Percentiles rank a stretch among this genome's conserved stretches.
Conservation (phyloP, 805 yeast species). For the Lachancea cidri region DNA sequence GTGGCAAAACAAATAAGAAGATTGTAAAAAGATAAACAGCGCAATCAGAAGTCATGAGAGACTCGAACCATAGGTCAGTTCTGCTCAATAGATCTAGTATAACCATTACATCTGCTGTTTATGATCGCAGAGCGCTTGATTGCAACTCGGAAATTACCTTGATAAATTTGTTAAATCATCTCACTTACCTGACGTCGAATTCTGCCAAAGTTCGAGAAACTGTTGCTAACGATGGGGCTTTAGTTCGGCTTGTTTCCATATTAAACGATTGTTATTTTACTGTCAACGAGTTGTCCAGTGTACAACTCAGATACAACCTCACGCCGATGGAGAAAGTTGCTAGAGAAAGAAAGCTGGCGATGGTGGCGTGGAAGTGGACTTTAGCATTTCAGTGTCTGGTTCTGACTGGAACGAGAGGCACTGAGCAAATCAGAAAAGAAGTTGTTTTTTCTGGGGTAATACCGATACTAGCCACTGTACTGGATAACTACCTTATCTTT, state of each 20-base stretch:
- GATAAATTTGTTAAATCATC: slow-evolving; percentile 85
- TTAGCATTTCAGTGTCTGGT: slow-evolving; percentile 89
- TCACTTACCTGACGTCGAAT: slow-evolving; percentile 80
- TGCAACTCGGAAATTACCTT: slow-evolving; percentile 85
- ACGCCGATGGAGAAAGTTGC: slow-evolving; percentile 23
- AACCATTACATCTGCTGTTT: slow-evolving; percentile 79
- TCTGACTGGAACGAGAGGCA: slow-evolving; percentile 87
- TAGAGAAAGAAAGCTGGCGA: slow-evolving; percentile 37
- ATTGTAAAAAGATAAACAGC: not conserved
- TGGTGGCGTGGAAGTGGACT: slow-evolving; percentile 97
- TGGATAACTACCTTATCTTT: slow-evolving; percentile 70
- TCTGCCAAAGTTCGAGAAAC: slow-evolving; percentile 90
- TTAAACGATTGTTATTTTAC: slow-evolving; percentile 66
- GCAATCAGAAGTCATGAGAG: slow-evolving; percentile 57
- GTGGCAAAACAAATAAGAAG: slow-evolving; percentile 3
- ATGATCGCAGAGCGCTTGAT: slow-evolving; percentile 89
- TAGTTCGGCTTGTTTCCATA: slow-evolving; percentile 81
- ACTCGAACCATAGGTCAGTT: slow-evolving; percentile 77
- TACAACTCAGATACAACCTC: slow-evolving; percentile 12
- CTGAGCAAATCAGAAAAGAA: slow-evolving; percentile 76
- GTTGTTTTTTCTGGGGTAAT: slow-evolving; percentile 89
- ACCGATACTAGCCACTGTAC: slow-evolving; percentile 84
- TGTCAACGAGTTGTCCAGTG: slow-evolving; percentile 15
- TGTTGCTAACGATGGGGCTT: slow-evolving; percentile 82
- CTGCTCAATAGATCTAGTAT: slow-evolving; percentile 86